Evolutionary conservation across 495 filamentous ascomycete genomes (phyloP), one percentile per base, ranked within the genome.

Genomic region (Schizothecium vesticola): DNA sequence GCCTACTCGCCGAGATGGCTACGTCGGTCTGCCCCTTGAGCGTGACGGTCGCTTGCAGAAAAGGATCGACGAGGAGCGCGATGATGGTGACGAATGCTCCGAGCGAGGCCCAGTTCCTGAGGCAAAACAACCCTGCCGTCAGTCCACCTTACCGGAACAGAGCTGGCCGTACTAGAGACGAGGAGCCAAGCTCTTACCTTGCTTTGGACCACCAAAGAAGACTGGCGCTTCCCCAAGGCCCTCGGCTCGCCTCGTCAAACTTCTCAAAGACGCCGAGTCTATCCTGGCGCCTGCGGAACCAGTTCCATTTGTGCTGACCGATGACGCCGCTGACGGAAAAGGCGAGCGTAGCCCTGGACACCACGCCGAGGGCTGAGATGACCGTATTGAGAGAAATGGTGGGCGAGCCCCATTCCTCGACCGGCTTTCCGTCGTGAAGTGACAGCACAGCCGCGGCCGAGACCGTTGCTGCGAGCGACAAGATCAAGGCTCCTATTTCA

Each of bases 221-320:
- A 63, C 29, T 21, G n/a, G 23, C 13, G n/a, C 61, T 63, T 19
- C 61, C 61, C 61, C 12, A 63, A 9, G 61, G 61, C 6, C 61
- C 61, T 19, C 61, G 61, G 8, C 61, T 63, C 0, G 61, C 61
- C 61, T 43, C 29, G 61, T 63, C 61, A 33, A 63, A 63, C 31
- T 63, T 63, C 19, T 63, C 31, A 26, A 63, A 63, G 28, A 63
- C 61, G n/a, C 61, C 26, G 61, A 63, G 26, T 9, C 29, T n/a
- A 10, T 63, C 61, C 28, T 63, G 26, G 2, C 31, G 12, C 21
- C 1, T 12, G 19, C 61, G 61, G 31, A 63, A 63, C 61, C 61
- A 63, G 61, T 63, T 63, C 61, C 61, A 63, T 63, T 63, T 63
- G 61, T 63, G 61, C 26, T 63, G 61, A 3, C 61, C 61, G 29